A percentile compares a stretch with the other conserved stretches of the same genome.
phyloP scores from a whole-genome alignment of 352 stramenopile species.

The Phytophthora fragariaefolia region DNA sequence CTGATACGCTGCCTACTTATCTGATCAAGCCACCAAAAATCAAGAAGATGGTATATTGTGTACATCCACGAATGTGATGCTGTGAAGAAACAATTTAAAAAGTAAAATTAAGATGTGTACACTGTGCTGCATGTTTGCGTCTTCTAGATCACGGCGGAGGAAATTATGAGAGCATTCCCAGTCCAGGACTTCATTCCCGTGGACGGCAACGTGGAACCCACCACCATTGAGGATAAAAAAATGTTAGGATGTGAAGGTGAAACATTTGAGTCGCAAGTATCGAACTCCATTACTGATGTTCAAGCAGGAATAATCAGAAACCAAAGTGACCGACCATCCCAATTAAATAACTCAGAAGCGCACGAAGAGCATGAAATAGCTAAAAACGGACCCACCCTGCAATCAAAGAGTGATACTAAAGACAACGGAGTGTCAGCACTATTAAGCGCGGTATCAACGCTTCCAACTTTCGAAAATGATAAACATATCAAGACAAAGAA shows the following conservation, averaged over 20 bases:
- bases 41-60: conserved; percentile 30
- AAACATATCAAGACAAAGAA: conserved; percentile 54
- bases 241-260: neutral
- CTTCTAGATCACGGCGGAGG: conserved; percentile 51
- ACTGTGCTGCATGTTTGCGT: neutral
- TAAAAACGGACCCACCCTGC: neutral
- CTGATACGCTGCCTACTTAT: neutral
- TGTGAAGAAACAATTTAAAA: no score
- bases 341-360: neutral
- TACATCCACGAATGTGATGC: neutral
- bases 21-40: conserved; percentile 11
- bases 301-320: neutral
- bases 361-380: neutral
- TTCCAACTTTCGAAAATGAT: conserved; percentile 54
- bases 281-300: neutral
- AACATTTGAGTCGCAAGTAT: neutral
- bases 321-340: neutral
- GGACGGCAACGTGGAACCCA: neutral
- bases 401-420: neutral
- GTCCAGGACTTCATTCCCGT: conserved; percentile 78
- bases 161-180: conserved; percentile 72
- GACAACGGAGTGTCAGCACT: conserved; percentile 43
- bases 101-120: neutral
- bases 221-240: neutral
- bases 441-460: conserved; percentile 51